Base-by-base conservation (phyloP, 1,284 basidiomycete genomes). In the Irpex sp. region DNA sequence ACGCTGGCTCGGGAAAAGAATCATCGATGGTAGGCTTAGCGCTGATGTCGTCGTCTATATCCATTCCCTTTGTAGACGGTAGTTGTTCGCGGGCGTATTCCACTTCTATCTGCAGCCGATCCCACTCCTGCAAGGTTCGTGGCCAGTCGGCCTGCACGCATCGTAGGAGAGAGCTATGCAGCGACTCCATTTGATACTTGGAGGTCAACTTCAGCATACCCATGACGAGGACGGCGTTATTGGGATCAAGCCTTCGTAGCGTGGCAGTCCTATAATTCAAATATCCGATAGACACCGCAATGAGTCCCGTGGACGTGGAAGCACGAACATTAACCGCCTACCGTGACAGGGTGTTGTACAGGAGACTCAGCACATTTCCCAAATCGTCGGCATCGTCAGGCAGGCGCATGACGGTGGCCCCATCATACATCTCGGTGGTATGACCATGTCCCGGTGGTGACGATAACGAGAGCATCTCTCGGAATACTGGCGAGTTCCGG, bases 381-480 rank as follows among this genome's bases (percentile, higher is more conserved):
- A 69, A 60, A 59, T 68, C 68, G 31, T 65, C 61, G 11, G 67
- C 64, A n/a, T 56, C 53, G 53, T 70, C 69, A 6, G 62, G 59
- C 5, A 67, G 46, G n/a, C 61, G 56, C 5, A 68, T 59, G 6
- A 68, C 33, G 9, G 65, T 65, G 9, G 58, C 67, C 21, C 68
- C 67, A 19, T 69, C 69, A 61, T 66, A 66, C 3, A 57, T 35
- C 4, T 65, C 61, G 17, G 57, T 51, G 46, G 36, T 39, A 54
- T 36, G 26, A 21, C 47, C 35, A 35, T 58, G 37, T 6, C 49
- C 35, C 15, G 62, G 47, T 50, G 84, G 84, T 8, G 59, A 13
- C 13, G 85, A 85, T 9, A 89, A 73, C 4, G 83, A 79, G 70
- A 90, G 86, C 79, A 90, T 79, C 69, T 90, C 87, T 46, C 79